Base-by-base conservation (phyloP, 441 rosid genomes). In the Adansonia madagascariensis region DNA sequence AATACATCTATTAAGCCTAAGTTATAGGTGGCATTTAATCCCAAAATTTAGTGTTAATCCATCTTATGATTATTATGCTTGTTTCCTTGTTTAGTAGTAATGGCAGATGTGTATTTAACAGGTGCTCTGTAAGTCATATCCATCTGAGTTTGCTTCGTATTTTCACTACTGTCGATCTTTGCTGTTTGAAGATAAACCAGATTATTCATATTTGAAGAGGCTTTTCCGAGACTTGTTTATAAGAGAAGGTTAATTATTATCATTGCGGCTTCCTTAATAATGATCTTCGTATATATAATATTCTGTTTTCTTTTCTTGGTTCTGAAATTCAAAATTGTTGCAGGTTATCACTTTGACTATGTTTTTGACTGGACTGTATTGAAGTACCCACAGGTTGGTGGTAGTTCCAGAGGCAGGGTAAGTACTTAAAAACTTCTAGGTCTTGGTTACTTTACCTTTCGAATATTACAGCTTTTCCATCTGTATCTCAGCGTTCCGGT, bases 111-210 rank as follows among this genome's bases (percentile, higher is more conserved):
- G 35, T 67, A n/a, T 78, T 9, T 62, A 44, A 78, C 93, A 97
- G 99, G 90, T 89, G 55, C 97, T 97, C 41, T 97, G 99, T 84
- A 94, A 89, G 87, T 92, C 97, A 47, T 90, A 88, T 82, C 95
- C 98, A 57, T 82, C 98, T 14, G 98, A 97, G 87, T 97, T 97
- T 81, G 89, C 88, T 71, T 91, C 98, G 69, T 97, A 97, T 85
- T 97, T 94, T 78, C 98, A 89, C 73, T 97, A 93, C 74, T 94
- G 97, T 75, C 96, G 98, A 47, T 89, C 98, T 35, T 81, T 97
- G 85, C 91, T 93, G 77, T 97, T 97, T 82, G 99, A 97, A 83
- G 98, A 94, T 82, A 94, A 93, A 80, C 99, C 99, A n/a, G 99
- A 97, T 76, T 94, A 97, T 83, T 90, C 98, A 62, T 94, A 93